These are phyloP conservation scores for Pseudogymnoascus sp. DNA, from an alignment of 2,329 filamentous ascomycete genomes.

Conservation along the genomic window DNA sequence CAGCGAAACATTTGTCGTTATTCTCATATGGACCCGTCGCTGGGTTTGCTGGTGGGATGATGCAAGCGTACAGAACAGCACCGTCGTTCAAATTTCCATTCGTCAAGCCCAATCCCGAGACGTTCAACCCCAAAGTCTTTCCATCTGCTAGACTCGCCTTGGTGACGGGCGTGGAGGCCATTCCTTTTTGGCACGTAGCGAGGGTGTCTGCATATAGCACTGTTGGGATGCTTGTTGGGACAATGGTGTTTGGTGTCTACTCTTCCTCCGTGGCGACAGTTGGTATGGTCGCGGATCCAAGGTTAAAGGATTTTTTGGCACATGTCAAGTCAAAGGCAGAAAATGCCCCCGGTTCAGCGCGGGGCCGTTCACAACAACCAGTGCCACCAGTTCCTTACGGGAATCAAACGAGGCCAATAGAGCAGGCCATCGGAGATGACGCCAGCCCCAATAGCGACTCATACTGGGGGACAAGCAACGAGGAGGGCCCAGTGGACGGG, in stretches of 20 bases:
- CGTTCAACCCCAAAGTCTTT: constrained; percentile 20
- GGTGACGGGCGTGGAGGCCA: constrained; percentile 17
- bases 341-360: background rate
- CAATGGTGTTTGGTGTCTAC: constrained; percentile 23
- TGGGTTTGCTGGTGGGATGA: constrained; percentile 22
- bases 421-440: constrained; percentile 16
- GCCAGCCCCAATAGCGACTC: constrained; percentile 25
- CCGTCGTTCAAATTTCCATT: constrained; percentile 26
- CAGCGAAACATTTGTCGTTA: constrained; percentile 22
- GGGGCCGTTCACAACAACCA: constrained; percentile 13
- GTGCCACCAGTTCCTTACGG: background rate
- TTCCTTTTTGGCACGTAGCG: constrained; percentile 20
- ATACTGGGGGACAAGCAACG: constrained; percentile 12
- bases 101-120: constrained; percentile 23
- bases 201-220: constrained; percentile 20
- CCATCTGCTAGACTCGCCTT: constrained; percentile 12
- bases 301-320: constrained; percentile 21
- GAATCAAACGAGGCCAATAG: background rate
- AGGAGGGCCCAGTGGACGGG: constrained; percentile 9
- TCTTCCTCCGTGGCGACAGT: constrained; percentile 19
- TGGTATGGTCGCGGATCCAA: constrained; percentile 22
- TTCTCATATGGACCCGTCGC: constrained; percentile 22
- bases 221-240: constrained; percentile 18
- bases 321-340: constrained; percentile 10
- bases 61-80: constrained; percentile 19